Evolutionary conservation across 116 monocot species (phyloP), one percentile per base, ranked within the genome.

Genomic region (Posidonia oceanica): DNA sequence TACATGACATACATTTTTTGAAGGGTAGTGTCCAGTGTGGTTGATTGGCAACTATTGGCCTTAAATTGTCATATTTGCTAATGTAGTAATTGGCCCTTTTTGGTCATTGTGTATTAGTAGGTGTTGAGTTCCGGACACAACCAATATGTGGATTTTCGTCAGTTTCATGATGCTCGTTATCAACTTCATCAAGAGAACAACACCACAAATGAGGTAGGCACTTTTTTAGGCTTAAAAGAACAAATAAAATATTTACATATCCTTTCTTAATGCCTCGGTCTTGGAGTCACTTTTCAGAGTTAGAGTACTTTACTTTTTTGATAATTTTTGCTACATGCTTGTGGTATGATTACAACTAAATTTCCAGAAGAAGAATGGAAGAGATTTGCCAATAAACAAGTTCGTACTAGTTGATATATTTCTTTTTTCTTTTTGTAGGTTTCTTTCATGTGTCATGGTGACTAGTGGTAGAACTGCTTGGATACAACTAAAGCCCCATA

Each of bases 101-200:
- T 77, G 69, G 1, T 29, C 29, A 29, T 48, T 7, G 7, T 48
- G 48, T 12, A 48, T 48, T 10, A 10, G 79, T 88, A 88, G 85
- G 84, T 82, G 67, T 78, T 82, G 75, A 75, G 63, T 80, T 74
- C 66, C 54, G 76, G 75, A 68, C 81, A 80, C 67, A 69, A 61
- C 48, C 73, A 22, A 37, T 59, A 10, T n/a, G 70, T 74, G 75
- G 67, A 76, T 59, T 75, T 69, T 41, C 75, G 62, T 63, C 70
- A 80, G 52, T 82, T 83, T 55, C 85, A 92, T 82, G 81, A 84
- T 52, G 59, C 75, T 48, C 82, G 80, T 62, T 84, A 80, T 74
- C 83, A 83, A 73, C 40, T 77, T 73, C 75, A 76, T 59, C 51
- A 61, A 22, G 79, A 88, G 39, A 80, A 61, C 36, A 78, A 53